Evolutionary conservation across 2,329 filamentous ascomycete genomes (phyloP), one percentile per base, ranked within the genome.

Genomic region (Davidsoniella australis): DNA sequence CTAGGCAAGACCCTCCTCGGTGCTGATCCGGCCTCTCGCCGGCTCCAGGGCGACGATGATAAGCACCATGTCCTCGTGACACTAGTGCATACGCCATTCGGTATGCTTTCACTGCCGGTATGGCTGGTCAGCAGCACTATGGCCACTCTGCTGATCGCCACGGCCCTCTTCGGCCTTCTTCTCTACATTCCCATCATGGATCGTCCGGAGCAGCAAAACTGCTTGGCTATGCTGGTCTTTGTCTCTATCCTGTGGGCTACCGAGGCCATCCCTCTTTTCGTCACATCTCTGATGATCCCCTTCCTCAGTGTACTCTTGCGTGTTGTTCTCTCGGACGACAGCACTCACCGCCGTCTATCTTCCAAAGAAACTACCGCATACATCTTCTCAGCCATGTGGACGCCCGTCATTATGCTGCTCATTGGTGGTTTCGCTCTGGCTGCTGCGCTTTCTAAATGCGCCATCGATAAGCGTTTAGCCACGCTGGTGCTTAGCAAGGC

Each of bases 301-400:
- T 95, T 98, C 65, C 72, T 98, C 10, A 88, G 85, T 41, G 88
- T 98, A 14, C 69, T 94, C 17, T 72, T 98, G 42, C 76, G 78
- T 41, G 87, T 98, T 18, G 85, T 94, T 54, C 79, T 86, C 29
- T 76, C 80, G 29, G 85, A 93, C 48, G 75, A 78, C 4, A 61
- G 63, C 57, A 80, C 81, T 0, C 71, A 85, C 53, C 66, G 68
- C 41, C 77, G 89, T 18, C 71, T 98, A 5, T 73, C 75, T n/a
- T 76, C 87, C 2, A 88, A 88, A 61, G 73, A 78, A 41, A 88
- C 91, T 0, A 85, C 89, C 0, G 71, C 75, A 24, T 89, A 83
- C 58, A 82, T 95, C 51, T 96, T 98, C 58, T 73, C 86, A 4
- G 82, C 91, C 23, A 98, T 98, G 91, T 98, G 91, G 91, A 95